Base-by-base conservation (phyloP, 371 early-diverging fungal genomes). In the Syncephalastrum contaminatum region DNA sequence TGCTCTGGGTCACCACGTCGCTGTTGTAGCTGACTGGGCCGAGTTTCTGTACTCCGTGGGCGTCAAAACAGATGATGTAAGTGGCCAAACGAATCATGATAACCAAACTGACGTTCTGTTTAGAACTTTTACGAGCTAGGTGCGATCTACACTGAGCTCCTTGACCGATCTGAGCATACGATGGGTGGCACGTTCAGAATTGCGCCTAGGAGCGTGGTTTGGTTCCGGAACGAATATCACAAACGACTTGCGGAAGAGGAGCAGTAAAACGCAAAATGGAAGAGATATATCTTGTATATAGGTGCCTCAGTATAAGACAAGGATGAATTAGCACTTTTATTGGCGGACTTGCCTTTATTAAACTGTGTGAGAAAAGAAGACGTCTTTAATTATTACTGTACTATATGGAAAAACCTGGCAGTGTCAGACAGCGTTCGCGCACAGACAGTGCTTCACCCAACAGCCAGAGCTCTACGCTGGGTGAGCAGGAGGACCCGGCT, bases 171-270 rank as follows among this genome's bases (percentile, higher is more conserved):
- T 7, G 53, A 57, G 25, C 56, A 51, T 21, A 47, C 58, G 8
- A 50, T 71, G 13, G 66, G 68, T 45, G 76, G 76, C 10, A 68
- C 70, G 21, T 72, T 60, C 41, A 54, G 62, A 46, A 70, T 75
- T 15, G 59, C 40, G 12, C 70, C 76, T 40, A 30, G 36, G 36
- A 30, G 36, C 36, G 36, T 30, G 36, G 36, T 30, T 12, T 30
- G 36, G 36, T 30, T 30, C 36, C 36, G 36, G 36, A 30, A 30
- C 36, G 36, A 30, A 8, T 30, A 30, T 12, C 36, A 30, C 36
- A 30, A 30, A 30, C 36, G 36, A 8, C 36, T 30, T 12, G 36
- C 36, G 2, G 36, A 30, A 30, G 36, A 30, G 36, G 36, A 30
- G 0, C 36, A 30, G 10, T 30, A 30, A 30, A 10, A 8, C 36